A percentile compares a stretch with the other conserved stretches of the same genome.
Evolutionary conservation across 192 early-diverging fungal genomes (phyloP).

Genomic region (Physocladia obscura): DNA sequence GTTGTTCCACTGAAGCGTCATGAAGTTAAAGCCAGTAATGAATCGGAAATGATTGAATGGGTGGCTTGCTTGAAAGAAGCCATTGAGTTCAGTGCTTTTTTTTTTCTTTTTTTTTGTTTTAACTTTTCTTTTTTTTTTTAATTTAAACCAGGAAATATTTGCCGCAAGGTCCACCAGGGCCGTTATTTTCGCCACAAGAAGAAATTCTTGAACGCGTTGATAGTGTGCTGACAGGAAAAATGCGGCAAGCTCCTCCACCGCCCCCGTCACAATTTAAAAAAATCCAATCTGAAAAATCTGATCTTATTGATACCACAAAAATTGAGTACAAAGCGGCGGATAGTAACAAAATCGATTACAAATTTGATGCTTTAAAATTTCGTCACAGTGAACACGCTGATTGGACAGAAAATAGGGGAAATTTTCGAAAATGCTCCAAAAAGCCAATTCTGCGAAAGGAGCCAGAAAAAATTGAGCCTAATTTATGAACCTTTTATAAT

Average conservation of each 20-base stretch:
- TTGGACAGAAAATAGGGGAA: background rate
- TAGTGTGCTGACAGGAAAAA: too few relatives aligned
- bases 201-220: slow-evolving; percentile 18
- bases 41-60: slow-evolving; percentile 41
- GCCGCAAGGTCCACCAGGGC: slow-evolving; percentile 23
- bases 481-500: slow-evolving; percentile 56
- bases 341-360: background rate
- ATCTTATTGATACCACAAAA: background rate
- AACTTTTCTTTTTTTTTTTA: too few relatives aligned
- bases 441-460: background rate
- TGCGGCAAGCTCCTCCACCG: background rate
- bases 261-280: background rate
- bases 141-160: slow-evolving; percentile 15
- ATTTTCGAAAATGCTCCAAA: background rate
- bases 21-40: slow-evolving; percentile 26
- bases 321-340: background rate
- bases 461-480: background rate
- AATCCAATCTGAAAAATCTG: background rate
- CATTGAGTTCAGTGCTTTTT: slow-evolving; percentile 26
- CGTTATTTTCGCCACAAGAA: slow-evolving; percentile 17
- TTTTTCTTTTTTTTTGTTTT: too few relatives aligned
- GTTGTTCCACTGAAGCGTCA: background rate
- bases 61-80: slow-evolving; percentile 24
- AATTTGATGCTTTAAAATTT: background rate
- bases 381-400: background rate